These are phyloP conservation scores for Grifola frondosa DNA, from an alignment of 1,284 basidiomycete species.

Conservation along the genomic window DNA sequence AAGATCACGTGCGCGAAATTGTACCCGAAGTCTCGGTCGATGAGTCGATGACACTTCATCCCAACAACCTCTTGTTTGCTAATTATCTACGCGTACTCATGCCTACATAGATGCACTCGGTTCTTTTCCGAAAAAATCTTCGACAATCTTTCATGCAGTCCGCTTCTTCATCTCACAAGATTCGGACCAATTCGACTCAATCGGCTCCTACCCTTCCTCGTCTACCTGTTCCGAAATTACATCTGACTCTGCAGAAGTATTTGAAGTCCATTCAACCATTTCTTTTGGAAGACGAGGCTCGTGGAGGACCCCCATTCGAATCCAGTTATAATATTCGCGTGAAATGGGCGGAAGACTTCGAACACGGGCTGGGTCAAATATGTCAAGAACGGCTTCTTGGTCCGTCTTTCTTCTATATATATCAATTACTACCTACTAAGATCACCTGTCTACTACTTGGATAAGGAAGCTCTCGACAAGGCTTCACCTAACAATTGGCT, in stretches of 20 bases:
- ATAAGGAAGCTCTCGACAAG: conserved; percentile 73
- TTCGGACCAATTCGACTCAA: conserved; percentile 9
- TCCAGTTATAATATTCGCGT: conserved; percentile 60
- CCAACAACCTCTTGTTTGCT: too few relatives aligned
- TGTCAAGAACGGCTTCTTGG: conserved; percentile 84
- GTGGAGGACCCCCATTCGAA: conserved; percentile 53
- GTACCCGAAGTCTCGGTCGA: too few relatives aligned
- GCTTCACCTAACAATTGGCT: conserved; percentile 92
- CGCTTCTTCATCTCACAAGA: conserved; percentile 1
- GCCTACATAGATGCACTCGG: neutral
- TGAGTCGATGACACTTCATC: too few relatives aligned
- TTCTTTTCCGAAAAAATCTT: too few relatives aligned
- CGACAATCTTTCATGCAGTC: conserved; percentile 13
- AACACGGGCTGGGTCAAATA: conserved; percentile 64
- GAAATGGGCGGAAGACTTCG: conserved; percentile 74
- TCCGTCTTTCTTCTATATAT: conserved; percentile 35
- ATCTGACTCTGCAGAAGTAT: conserved; percentile 78
- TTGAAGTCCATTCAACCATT: conserved; percentile 81
- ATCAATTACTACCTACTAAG: neutral
- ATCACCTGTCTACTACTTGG: conserved; percentile 1
- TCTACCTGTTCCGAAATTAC: conserved; percentile 84
- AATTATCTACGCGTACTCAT: too few relatives aligned
- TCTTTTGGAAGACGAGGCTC: conserved; percentile 70
- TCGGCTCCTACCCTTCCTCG: conserved; percentile 46
- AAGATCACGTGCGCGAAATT: too few relatives aligned